A percentile compares a stretch with the other conserved stretches of the same genome.
Conservation (phyloP, 1,139 yeast species). For the Taphrina wiesneri region DNA sequence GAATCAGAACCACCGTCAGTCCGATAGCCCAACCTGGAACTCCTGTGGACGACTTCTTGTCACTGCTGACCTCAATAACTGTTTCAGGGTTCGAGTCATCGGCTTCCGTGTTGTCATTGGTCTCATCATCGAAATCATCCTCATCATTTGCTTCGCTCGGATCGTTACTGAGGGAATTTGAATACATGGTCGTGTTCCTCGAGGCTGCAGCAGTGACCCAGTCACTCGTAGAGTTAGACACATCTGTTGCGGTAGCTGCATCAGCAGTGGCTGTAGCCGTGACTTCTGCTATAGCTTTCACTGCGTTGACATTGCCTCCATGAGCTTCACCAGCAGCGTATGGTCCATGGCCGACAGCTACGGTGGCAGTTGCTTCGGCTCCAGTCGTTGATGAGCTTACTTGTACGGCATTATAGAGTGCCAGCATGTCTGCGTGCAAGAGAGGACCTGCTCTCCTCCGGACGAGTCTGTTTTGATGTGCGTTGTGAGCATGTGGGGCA, state of each 20-base stretch:
- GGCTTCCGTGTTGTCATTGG: background rate
- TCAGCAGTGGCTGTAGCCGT: slow-evolving; percentile 3
- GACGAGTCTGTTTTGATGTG: slow-evolving; percentile 6
- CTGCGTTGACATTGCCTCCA: background rate
- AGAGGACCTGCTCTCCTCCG: slow-evolving; percentile 18
- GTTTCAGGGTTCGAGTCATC: background rate
- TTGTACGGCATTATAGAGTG: slow-evolving; percentile 7
- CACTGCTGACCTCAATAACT: background rate
- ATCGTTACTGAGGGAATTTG: background rate
- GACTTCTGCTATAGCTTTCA: background rate
- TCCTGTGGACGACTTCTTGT: background rate
- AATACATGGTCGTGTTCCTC: slow-evolving; percentile 3
- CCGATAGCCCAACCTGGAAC: slow-evolving; percentile 16
- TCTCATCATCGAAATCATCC: background rate
- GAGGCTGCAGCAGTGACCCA: slow-evolving; percentile 11
- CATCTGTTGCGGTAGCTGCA: background rate
- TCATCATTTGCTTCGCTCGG: background rate
- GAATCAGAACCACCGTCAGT: background rate
- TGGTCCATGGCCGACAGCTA: slow-evolving; percentile 4
- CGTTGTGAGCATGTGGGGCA: slow-evolving; percentile 8
- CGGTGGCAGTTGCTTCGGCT: background rate
- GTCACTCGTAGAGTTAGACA: background rate
- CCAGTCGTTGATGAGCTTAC: background rate
- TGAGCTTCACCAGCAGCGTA: slow-evolving; percentile 20
- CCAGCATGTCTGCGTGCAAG: slow-evolving; percentile 21